A percentile compares a stretch with the other conserved stretches of the same genome.
phyloP scores from a whole-genome alignment of 495 filamentous ascomycete genomes.

The Penicillium nucicola region DNA sequence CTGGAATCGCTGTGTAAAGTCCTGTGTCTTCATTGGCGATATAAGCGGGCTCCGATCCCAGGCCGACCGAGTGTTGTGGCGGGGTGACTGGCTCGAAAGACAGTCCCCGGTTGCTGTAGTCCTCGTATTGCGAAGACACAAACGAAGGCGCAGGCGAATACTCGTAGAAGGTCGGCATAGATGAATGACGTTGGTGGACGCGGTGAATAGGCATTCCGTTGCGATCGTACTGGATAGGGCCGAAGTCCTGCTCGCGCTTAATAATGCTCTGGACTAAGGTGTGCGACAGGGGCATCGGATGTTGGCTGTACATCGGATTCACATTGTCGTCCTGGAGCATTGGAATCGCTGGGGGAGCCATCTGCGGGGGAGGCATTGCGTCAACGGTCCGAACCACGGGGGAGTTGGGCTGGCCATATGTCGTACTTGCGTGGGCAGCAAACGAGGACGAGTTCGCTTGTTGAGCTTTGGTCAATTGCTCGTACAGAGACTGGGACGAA shows the following conservation, averaged over 20 bases:
- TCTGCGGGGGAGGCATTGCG: slow-evolving; percentile 79
- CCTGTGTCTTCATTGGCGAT: slow-evolving; percentile 97
- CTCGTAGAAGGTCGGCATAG: slow-evolving; percentile 96
- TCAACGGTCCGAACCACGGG: slow-evolving; percentile 88
- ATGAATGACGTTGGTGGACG: slow-evolving; percentile 85
- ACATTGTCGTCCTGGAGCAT: slow-evolving; percentile 78
- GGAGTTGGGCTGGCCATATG: slow-evolving; percentile 78
- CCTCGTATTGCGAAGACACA: slow-evolving; percentile 92
- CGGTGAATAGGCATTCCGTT: slow-evolving; percentile 82
- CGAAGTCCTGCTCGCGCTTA: slow-evolving; percentile 80
- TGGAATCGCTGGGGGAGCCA: slow-evolving; percentile 66
- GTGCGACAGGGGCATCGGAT: slow-evolving; percentile 57
- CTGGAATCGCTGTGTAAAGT: slow-evolving; percentile 90
- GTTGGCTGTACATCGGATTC: slow-evolving; percentile 64
- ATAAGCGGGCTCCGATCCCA: slow-evolving; percentile 86
- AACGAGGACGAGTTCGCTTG: slow-evolving; percentile 97
- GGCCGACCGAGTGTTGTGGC: slow-evolving; percentile 77
- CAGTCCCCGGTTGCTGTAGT: slow-evolving; percentile 93
- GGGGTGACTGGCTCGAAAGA: slow-evolving; percentile 97
- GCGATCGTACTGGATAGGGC: slow-evolving; percentile 79
- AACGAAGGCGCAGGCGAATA: slow-evolving; percentile 98
- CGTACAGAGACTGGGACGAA: slow-evolving; percentile 96
- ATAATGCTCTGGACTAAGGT: slow-evolving; percentile 64
- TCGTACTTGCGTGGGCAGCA: slow-evolving; percentile 73
- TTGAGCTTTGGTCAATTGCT: slow-evolving; percentile 99